Base-by-base conservation (phyloP, 805 yeast species). In the Myxozyma udenii region DNA sequence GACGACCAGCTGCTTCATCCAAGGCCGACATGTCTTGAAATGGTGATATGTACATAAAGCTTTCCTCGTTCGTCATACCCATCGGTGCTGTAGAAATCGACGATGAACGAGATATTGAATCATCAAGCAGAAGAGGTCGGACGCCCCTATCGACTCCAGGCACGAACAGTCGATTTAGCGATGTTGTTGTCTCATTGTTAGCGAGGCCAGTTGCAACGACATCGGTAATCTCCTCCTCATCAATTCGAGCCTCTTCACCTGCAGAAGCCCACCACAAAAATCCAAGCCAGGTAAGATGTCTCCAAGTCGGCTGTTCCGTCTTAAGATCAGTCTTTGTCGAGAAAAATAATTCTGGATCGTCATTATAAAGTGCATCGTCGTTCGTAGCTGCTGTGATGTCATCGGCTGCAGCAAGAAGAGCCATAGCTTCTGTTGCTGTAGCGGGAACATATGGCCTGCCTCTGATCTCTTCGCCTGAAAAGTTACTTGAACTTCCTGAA, bases 201-300 rank as follows among this genome's bases (percentile, higher is more conserved):
- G 33, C 32, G 14, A 48, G 41, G n/a, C 50, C 50, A 43, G 41
- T 43, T 30, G 38, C 51, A 33, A 58, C 60, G 14, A 67, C 57
- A 16, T 76, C 80, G 18, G 70, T 52, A 26, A 68, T 72, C 32
- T 65, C 68, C 37, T 75, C 77, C 25, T 70, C 72, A 41, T 71
- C 69, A 19, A 68, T 63, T 22, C 65, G 66, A 14, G 72, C 71
- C 37, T 75, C 73, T 53, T 82, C 85, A 6, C 93, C 95, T 0
- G 93, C 91, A 26, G 85, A 77, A 2, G 95, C 95, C 88, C 91
- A 86, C 93, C 93, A 86, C 19, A 85, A 71, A 52, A 85, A 76
- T 0, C 89, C 89, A 48, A 78, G 73, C 85, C 86, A 82, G 1
- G 82, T 70, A 37, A 77, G 71, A 59, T 80, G 83, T 48, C 73